Base-by-base conservation (phyloP, 1,284 basidiomycete genomes). In the Omphalotus olearius region DNA sequence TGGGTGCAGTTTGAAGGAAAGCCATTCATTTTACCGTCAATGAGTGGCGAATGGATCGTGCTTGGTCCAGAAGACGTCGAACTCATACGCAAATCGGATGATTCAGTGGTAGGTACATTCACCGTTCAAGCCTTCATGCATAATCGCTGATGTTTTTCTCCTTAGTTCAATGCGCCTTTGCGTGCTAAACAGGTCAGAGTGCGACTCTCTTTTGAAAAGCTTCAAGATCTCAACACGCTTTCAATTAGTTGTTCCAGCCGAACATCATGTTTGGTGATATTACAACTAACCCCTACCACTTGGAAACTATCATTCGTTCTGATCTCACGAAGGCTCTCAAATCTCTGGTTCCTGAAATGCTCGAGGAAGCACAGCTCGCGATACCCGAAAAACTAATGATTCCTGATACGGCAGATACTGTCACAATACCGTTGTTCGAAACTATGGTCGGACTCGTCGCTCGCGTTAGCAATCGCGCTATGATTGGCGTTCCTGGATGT, bases 401-500 rank as follows among this genome's bases (percentile, higher is more conserved):
- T 33, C 37, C 53, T 6, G 45, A 49, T 14, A 5, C 23, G 3
- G 20, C 48, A 69, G 67, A 62, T 49, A 64, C 62, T 52, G 50
- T 57, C 14, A 57, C 51, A 6, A 44, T 72, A 4, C 63, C 63
- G 10, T 58, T 68, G 17, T 68, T 71, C 46, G 56, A 64, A 25
- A 67, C 66, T 11, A 71, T 76, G 66, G 69, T 67, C 25, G 62
- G 68, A 38, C 58, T 76, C 26, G 67, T 78, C 38, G 71, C 72
- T 7, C 64, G 73, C 25, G 66, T 71, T 26, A 73, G 67, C 53
- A 78, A 75, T 57, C 67, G 75, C 38, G 69, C 72, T 9, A 73
- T 79, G 50, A 69, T 79, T 48, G 75, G 76, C 2, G 49, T 64
- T 3, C 71, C 71, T 5, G 45, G 72, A 4, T 76, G 75, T 66